Percentiles rank a stretch among this genome's conserved stretches.
These are phyloP conservation scores for Nitzschia sp. DNA, from an alignment of 108 stramenopile genomes.

Conservation along the genomic window DNA sequence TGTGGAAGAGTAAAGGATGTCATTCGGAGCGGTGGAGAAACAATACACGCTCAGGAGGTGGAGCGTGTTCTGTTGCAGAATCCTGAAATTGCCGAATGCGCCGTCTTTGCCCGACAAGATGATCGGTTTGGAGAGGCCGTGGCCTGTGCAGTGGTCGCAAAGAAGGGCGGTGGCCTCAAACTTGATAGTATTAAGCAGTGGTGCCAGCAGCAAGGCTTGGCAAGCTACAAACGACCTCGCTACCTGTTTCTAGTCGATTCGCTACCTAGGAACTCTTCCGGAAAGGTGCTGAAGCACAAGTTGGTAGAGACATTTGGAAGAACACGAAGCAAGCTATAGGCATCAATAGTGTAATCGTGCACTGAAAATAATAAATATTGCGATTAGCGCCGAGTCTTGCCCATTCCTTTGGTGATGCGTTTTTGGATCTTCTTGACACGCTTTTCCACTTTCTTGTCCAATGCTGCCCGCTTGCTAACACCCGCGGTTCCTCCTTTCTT, in stretches of 20 bases:
- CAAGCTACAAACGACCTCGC: conserved; percentile 75
- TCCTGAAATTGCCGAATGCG: conserved; percentile 53
- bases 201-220: conserved; percentile 58
- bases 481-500: conserved; percentile 37
- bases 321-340: conserved; percentile 22
- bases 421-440: conserved; percentile 77
- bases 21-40: conserved; percentile 92
- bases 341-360: too few relatives aligned
- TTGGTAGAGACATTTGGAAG: conserved; percentile 20
- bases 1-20: conserved; percentile 78
- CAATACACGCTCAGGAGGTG: conserved; percentile 85
- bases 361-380: not conserved
- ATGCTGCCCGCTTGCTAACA: conserved; percentile 64
- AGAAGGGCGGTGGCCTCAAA: not conserved
- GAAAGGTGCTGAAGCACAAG: conserved; percentile 71
- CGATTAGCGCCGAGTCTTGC: conserved; percentile 45
- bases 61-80: conserved; percentile 65
- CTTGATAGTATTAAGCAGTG: conserved; percentile 31
- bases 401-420: conserved; percentile 73
- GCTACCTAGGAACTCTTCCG: conserved; percentile 74
- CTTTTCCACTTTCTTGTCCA: conserved; percentile 67
- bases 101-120: conserved; percentile 73
- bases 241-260: conserved; percentile 42
- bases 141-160: conserved; percentile 62
- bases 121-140: conserved; percentile 80